These are phyloP conservation scores for Arthroderma uncinatum DNA, from an alignment of 2,329 filamentous ascomycete genomes.

Conservation along the genomic window DNA sequence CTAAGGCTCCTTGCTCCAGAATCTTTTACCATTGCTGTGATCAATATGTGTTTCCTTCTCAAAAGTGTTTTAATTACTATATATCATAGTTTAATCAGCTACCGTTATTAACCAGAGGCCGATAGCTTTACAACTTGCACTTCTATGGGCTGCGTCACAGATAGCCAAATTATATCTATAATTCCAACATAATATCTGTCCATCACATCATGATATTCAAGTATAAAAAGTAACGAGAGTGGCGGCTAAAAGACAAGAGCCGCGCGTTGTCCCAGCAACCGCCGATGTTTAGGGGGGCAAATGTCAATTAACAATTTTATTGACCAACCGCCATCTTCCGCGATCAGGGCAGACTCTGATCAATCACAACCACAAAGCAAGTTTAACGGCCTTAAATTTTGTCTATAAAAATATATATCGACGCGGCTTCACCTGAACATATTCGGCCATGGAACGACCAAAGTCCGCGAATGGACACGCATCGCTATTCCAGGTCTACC, in stretches of 20 bases:
- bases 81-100: background rate
- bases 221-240: too few species aligned
- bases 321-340: too few species aligned
- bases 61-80: background rate
- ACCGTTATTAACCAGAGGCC: background rate
- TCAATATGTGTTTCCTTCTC: background rate
- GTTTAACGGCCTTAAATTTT: background rate
- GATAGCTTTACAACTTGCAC: too few species aligned
- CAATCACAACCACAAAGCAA: background rate
- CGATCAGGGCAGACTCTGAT: background rate
- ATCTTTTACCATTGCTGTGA: background rate
- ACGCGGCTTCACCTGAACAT: background rate
- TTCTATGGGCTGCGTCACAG: too few species aligned
- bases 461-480: conserved; percentile 29
- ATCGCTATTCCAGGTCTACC: conserved; percentile 78
- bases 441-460: conserved; percentile 12
- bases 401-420: background rate
- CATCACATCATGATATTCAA: too few species aligned
- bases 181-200: too few species aligned
- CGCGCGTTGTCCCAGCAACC: background rate
- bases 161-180: too few species aligned
- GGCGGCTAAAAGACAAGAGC: too few species aligned
- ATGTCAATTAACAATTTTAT: background rate
- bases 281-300: background rate
- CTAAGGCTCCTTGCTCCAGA: background rate